Conservation (phyloP, 2,329 filamentous ascomycete species). For the Saccharata proteae region DNA sequence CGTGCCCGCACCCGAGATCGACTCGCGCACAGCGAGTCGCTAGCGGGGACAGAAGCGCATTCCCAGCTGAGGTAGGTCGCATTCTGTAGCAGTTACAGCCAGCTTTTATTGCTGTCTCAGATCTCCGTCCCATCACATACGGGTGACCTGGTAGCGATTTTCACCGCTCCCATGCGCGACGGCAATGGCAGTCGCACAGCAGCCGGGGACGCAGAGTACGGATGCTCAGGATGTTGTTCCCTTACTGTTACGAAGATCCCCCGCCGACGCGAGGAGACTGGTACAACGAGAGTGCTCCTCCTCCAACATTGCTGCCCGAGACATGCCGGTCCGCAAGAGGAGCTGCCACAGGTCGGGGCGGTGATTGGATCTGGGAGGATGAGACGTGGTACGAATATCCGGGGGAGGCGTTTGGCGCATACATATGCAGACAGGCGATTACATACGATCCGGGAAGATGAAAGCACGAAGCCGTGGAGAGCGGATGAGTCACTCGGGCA, state of each 20-base stretch:
- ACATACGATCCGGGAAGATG: slow-evolving; percentile 5
- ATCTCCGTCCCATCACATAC: slow-evolving; percentile 6
- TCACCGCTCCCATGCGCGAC: slow-evolving; percentile 8
- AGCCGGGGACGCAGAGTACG: slow-evolving; percentile 2
- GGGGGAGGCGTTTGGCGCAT: slow-evolving; percentile 6
- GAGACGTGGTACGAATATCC: slow-evolving; percentile 1
- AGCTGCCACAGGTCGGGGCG: slow-evolving; percentile 2
- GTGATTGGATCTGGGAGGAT: neutral
- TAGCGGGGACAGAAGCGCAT: neutral
- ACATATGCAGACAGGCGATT: slow-evolving; percentile 5
- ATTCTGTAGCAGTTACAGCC: slow-evolving; percentile 2
- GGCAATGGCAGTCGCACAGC: slow-evolving; percentile 7
- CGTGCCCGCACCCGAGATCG: too few species aligned
- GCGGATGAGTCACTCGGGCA: slow-evolving; percentile 1
- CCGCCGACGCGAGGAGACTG: too few species aligned
- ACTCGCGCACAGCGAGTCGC: too few species aligned
- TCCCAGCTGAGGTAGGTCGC: slow-evolving; percentile 4
- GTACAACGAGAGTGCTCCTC: slow-evolving; percentile 1
- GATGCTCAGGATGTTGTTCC: slow-evolving; percentile 1
- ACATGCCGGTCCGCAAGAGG: slow-evolving; percentile 1
- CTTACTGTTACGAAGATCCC: slow-evolving; percentile 3
- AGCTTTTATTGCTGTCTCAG: slow-evolving; percentile 7
- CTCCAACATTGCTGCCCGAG: slow-evolving; percentile 1
- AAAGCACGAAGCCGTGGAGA: slow-evolving; percentile 3
- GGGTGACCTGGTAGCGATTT: slow-evolving; percentile 3